Conservation (phyloP, 345 rosid species). For the Acer yangbiense region DNA sequence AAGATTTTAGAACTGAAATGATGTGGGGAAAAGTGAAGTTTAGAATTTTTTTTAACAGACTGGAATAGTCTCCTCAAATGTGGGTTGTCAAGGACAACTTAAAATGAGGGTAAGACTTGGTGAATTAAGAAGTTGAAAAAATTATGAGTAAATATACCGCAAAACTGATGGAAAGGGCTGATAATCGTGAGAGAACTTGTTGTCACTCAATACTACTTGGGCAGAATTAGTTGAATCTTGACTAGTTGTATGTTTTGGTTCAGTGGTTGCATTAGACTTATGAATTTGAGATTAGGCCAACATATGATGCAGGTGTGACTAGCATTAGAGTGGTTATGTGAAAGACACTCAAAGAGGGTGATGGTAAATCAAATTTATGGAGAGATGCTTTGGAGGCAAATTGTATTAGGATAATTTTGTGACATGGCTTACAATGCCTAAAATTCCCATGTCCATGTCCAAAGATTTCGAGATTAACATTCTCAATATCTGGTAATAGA, state of each 20-base stretch:
- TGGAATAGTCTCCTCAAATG: not conserved
- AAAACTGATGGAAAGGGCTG: not conserved
- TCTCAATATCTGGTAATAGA: not conserved
- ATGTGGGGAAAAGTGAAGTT: not conserved
- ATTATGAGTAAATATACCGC: too few species aligned
- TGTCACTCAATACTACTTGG: not conserved
- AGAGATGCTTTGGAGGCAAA: not conserved
- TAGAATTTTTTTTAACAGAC: not conserved
- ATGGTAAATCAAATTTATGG: not conserved
- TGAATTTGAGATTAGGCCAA: not conserved
- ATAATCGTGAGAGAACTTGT: not conserved
- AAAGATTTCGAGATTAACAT: not conserved
- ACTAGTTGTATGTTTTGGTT: constrained; percentile 1
- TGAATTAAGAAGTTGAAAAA: not conserved
- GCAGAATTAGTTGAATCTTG: constrained; percentile 5
- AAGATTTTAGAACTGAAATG: constrained; percentile 2
- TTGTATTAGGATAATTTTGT: not conserved
- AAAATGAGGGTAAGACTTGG: not conserved
- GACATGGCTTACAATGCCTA: not conserved
- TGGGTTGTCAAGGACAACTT: not conserved
- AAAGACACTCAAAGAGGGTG: not conserved
- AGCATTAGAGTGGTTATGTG: not conserved
- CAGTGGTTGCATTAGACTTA: not conserved
- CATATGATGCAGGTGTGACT: too few species aligned
- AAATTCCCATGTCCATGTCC: not conserved